Evolutionary conservation across 2,329 filamentous ascomycete species (phyloP).

Genomic region (Pyrenochaeta sp.): DNA sequence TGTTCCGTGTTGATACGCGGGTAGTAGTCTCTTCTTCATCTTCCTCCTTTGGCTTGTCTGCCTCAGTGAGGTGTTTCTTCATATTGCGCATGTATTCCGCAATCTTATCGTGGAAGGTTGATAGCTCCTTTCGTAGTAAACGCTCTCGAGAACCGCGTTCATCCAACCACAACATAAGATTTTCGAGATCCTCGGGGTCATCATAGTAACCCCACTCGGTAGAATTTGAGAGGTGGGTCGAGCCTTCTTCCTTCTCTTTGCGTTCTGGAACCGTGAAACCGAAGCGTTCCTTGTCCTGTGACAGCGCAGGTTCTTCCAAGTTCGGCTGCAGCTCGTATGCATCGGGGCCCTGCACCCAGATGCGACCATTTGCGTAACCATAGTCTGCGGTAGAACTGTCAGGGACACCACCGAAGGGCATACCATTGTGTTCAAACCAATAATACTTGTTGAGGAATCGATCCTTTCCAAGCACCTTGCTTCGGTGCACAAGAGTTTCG

Average conservation of each 20-base stretch:
- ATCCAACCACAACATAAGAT: conserved; percentile 87
- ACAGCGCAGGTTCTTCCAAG: conserved; percentile 66
- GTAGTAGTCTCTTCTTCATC: conserved; percentile 56
- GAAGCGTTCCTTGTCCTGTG: conserved; percentile 78
- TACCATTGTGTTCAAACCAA: conserved; percentile 98
- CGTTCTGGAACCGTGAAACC: conserved; percentile 84
- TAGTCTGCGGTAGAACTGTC: conserved; percentile 86
- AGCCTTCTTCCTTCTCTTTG: conserved; percentile 84
- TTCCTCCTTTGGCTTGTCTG: conserved; percentile 58
- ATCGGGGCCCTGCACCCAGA: conserved; percentile 97
- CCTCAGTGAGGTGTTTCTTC: conserved; percentile 70
- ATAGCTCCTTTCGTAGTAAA: conserved; percentile 86
- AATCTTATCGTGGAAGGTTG: conserved; percentile 78
- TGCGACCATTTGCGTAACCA: conserved; percentile 88
- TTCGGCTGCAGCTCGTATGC: conserved; percentile 73
- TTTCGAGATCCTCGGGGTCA: conserved; percentile 77
- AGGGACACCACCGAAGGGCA: conserved; percentile 91
- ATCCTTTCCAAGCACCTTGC: conserved; percentile 88
- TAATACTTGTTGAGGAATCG: conserved; percentile 98
- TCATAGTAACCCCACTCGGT: conserved; percentile 92
- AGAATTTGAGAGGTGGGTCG: conserved; percentile 77
- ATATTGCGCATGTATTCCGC: conserved; percentile 81
- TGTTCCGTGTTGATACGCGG: conserved; percentile 69
- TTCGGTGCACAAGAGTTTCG: conserved; percentile 91
- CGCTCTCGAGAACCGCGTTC: conserved; percentile 84